A percentile compares a stretch with the other conserved stretches of the same genome.
These are phyloP conservation scores for Kodamaea leandrae DNA, from an alignment of 805 yeast genomes.

Conservation along the genomic window DNA sequence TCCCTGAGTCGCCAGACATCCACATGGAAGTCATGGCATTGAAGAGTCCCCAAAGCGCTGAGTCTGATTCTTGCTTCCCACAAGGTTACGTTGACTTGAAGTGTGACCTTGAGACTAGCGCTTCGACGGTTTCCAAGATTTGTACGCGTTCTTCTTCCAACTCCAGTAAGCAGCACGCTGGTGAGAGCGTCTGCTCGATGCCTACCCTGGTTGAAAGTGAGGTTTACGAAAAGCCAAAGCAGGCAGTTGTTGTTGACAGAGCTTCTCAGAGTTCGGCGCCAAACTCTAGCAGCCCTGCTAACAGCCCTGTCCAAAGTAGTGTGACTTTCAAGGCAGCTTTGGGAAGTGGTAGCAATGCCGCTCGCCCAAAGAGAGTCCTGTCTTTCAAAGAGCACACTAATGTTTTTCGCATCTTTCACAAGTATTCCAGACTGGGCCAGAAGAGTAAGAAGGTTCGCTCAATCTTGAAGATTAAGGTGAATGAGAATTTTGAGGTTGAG, in stretches of 20 bases:
- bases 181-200: not conserved
- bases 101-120: not conserved
- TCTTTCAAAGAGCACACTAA: not conserved
- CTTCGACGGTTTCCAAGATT: not conserved
- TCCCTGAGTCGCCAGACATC: no score
- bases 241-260: no score
- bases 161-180: not conserved
- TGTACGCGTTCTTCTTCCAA: not conserved
- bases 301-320: no score
- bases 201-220: not conserved
- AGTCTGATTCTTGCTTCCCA: not conserved
- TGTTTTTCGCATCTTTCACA: not conserved
- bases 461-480: constrained; percentile 26
- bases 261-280: no score
- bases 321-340: no score
- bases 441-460: constrained; percentile 12
- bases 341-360: no score
- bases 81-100: not conserved
- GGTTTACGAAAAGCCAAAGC: not conserved
- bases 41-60: not conserved
- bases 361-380: not conserved
- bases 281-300: no score
- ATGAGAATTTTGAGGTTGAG: constrained; percentile 25
- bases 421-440: no score
- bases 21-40: not conserved